Evolutionary conservation across 371 early-diverging fungal species (phyloP).

Genomic region (Circinella minor): DNA sequence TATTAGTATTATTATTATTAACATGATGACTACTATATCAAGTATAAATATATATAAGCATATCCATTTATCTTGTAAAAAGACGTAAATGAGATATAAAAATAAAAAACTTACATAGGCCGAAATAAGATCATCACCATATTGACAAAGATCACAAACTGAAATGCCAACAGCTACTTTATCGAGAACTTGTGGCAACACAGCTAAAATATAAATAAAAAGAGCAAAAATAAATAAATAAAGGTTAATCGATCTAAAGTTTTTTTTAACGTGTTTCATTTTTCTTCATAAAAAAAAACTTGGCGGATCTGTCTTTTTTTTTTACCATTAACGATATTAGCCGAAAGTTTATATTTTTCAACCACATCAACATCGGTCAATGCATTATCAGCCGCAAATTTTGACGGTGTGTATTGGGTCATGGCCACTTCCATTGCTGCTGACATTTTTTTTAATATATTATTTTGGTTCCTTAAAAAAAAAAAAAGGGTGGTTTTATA

Average conservation of each 20-base stretch:
- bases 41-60: no score
- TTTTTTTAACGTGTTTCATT: no score
- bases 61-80: no score
- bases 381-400: conserved; percentile 70
- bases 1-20: background rate
- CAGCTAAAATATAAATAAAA: conserved; percentile 24
- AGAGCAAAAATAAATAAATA: no score
- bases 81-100: background rate
- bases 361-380: conserved; percentile 65
- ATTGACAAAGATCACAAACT: conserved; percentile 78
- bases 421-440: conserved; percentile 11
- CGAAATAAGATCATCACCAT: conserved; percentile 80
- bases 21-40: background rate
- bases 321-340: conserved; percentile 79
- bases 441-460: background rate
- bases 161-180: conserved; percentile 66
- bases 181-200: conserved; percentile 54
- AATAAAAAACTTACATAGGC: conserved; percentile 52
- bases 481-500: background rate
- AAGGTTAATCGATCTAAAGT: background rate
- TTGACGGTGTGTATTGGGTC: conserved; percentile 45
- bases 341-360: conserved; percentile 84
- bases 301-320: background rate
- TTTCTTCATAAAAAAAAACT: background rate
- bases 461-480: conserved; percentile 1